Base-by-base conservation (phyloP, 441 rosid species). In the Hura crepitans region DNA sequence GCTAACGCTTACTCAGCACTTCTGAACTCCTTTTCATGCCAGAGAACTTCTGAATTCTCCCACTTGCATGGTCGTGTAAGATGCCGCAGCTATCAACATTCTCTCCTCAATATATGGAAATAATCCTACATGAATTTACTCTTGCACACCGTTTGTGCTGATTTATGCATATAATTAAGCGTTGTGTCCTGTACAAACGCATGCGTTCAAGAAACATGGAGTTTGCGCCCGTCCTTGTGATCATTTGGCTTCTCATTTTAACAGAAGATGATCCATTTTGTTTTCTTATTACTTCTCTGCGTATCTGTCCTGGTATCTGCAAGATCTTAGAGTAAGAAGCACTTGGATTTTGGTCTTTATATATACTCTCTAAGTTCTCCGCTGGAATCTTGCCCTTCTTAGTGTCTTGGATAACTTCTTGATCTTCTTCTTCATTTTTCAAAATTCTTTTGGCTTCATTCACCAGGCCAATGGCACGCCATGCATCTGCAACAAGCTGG, bases 401-500 rank as follows among this genome's bases (percentile, higher is more conserved):
- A 12, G 17, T 54, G 30, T 72, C 69, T 30, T 63, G 49, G 45
- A 23, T 66, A 35, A 35, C 51, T 65, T 66, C 73, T 43, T 17
- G 33, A 59, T 75, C 69, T n/a, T 73, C 66, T 25, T 72, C 60
- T 46, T 65, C 55, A 53, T 54, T 63, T n/a, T 47, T 55, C 25
- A 63, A 3, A 15, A 87, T 67, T 75, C 93, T 87, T 65, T 79
- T 73, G 62, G 86, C 85, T 74, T 89, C 96, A 12, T 58, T 78
- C 64, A 70, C 63, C 46, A 94, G 72, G 68, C 99, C 96, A 57
- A 89, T 81, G 57, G 85, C 80, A 35, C 72, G 84, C 99, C 99
- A 92, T 14, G 89, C 90, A 65, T 95, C 92, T 20, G 89, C 86
- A 73, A 90, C 81, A 20, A 87, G 92, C 80, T 82, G 86, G 66